phyloP scores from a whole-genome alignment of 2,329 filamentous ascomycete species.

The Nemania sp. region DNA sequence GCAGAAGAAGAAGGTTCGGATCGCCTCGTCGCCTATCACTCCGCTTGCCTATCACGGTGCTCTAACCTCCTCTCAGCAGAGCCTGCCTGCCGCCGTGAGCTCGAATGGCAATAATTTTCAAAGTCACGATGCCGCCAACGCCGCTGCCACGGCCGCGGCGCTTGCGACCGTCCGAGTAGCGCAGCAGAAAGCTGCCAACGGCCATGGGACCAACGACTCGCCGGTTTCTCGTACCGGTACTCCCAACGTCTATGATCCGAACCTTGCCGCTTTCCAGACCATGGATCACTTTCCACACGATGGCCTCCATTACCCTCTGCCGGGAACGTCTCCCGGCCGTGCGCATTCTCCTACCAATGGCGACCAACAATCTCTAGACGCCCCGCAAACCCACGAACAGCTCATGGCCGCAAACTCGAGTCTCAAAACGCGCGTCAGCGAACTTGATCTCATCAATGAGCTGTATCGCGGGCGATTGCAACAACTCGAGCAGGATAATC shows the following conservation, averaged over 20 bases:
- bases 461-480: slow-evolving; percentile 74
- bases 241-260: slow-evolving; percentile 73
- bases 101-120: slow-evolving; percentile 64
- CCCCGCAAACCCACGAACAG: slow-evolving; percentile 77
- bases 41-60: neutral
- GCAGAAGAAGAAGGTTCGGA: slow-evolving; percentile 72
- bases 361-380: slow-evolving; percentile 67
- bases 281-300: slow-evolving; percentile 70
- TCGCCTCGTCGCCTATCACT: slow-evolving; percentile 9
- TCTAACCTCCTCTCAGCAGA: slow-evolving; percentile 42
- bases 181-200: slow-evolving; percentile 69
- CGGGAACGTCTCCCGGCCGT: slow-evolving; percentile 57
- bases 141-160: slow-evolving; percentile 58
- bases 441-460: slow-evolving; percentile 93
- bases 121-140: slow-evolving; percentile 58
- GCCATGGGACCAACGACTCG: slow-evolving; percentile 71
- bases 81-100: slow-evolving; percentile 50
- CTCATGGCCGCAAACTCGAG: slow-evolving; percentile 79
- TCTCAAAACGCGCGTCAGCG: slow-evolving; percentile 92
- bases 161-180: slow-evolving; percentile 59
- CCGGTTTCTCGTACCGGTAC: slow-evolving; percentile 80
- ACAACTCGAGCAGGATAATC: slow-evolving; percentile 80
- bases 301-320: slow-evolving; percentile 53
- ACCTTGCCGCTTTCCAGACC: slow-evolving; percentile 78
- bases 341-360: slow-evolving; percentile 54